These are phyloP conservation scores for Sclerotinia subarctica DNA, from an alignment of 2,329 filamentous ascomycete genomes.

Conservation along the genomic window DNA sequence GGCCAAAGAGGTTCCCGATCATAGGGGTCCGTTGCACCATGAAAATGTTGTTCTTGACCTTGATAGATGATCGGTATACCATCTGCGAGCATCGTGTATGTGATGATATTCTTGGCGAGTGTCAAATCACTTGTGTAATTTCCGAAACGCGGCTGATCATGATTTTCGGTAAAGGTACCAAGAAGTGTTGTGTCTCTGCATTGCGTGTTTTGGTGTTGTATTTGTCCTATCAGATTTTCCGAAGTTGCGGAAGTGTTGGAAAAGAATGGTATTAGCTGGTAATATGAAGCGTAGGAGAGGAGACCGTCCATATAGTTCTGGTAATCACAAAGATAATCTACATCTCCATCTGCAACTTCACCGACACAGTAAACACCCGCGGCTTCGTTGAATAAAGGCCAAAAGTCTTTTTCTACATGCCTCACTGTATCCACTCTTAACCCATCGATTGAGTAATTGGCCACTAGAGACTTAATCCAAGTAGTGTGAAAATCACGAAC, in stretches of 20 bases:
- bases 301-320: conserved; percentile 53
- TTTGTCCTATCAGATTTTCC: conserved; percentile 18
- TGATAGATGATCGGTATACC: conserved; percentile 53
- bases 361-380: conserved; percentile 59
- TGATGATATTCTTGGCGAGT: conserved; percentile 45
- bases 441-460: conserved; percentile 45
- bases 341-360: conserved; percentile 56
- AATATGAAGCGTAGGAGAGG: conserved; percentile 37
- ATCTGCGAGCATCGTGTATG: conserved; percentile 48
- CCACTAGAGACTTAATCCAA: conserved; percentile 33
- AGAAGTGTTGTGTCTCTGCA: conserved; percentile 40
- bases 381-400: conserved; percentile 48
- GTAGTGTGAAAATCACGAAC: conserved; percentile 28
- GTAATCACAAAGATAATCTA: conserved; percentile 53
- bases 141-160: conserved; percentile 44
- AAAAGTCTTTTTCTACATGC: conserved; percentile 51
- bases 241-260: conserved; percentile 21
- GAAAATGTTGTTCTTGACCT: conserved; percentile 51
- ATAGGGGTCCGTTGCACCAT: conserved; percentile 40
- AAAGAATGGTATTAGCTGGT: conserved; percentile 24
- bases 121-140: conserved; percentile 28
- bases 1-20: conserved; percentile 47
- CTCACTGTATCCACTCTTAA: conserved; percentile 49
- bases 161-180: conserved; percentile 43
- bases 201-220: conserved; percentile 19